These are phyloP conservation scores for Huiozyma sinensis DNA, from an alignment of 805 yeast species.

Conservation along the genomic window DNA sequence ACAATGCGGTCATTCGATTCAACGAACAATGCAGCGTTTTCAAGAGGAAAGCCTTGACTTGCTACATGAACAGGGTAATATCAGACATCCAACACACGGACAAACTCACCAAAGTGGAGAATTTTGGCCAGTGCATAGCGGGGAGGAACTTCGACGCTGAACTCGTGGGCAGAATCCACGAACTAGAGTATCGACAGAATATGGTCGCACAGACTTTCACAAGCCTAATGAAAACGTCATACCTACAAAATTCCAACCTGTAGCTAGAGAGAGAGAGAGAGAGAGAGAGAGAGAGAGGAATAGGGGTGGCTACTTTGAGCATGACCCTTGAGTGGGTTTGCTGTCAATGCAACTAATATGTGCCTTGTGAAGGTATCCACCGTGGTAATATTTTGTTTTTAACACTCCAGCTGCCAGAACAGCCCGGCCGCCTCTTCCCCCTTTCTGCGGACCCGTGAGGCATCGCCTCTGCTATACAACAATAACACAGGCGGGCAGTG, in stretches of 20 bases:
- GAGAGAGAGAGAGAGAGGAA: neutral
- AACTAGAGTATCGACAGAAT: constrained; percentile 17
- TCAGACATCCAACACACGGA: constrained; percentile 14
- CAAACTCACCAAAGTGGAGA: constrained; percentile 15
- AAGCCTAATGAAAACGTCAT: neutral
- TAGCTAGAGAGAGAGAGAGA: neutral
- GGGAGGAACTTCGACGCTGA: constrained; percentile 14
- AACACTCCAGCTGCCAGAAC: neutral
- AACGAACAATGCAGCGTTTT: constrained; percentile 10
- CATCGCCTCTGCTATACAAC: no score
- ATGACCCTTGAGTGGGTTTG: no score
- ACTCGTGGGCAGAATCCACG: constrained; percentile 14
- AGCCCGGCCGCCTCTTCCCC: neutral
- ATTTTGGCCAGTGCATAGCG: constrained; percentile 10
- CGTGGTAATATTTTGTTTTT: neutral
- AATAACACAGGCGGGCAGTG: no score
- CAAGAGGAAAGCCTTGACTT: constrained; percentile 11
- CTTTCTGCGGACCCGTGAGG: no score
- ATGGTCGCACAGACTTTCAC: constrained; percentile 4
- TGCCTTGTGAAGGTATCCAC: neutral
- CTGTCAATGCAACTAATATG: neutral
- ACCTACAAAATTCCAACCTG: neutral
- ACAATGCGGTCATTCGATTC: constrained; percentile 9
- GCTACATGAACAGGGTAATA: constrained; percentile 10
- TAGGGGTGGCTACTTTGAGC: no score